These are phyloP conservation scores for Malus asiatica DNA, from an alignment of 306 rosid species.

Conservation along the genomic window DNA sequence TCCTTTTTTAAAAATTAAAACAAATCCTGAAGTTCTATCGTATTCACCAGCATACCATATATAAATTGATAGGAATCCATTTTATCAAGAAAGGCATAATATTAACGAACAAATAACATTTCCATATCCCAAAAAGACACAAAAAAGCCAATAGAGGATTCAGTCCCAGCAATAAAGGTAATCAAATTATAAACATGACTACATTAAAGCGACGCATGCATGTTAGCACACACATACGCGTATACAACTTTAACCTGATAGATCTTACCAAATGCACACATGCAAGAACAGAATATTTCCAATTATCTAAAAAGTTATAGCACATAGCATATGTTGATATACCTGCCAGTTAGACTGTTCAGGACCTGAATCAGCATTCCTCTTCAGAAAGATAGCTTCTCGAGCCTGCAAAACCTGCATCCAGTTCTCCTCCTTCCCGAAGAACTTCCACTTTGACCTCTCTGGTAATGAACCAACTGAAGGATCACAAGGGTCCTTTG, in stretches of 20 bases:
- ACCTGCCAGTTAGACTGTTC: slow-evolving; percentile 60
- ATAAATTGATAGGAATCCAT: neutral
- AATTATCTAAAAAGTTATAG: neutral
- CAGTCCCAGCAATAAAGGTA: neutral
- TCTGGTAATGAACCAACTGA: slow-evolving; percentile 47
- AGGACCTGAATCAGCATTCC: slow-evolving; percentile 24
- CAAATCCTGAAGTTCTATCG: neutral
- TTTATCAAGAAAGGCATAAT: neutral
- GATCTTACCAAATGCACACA: neutral
- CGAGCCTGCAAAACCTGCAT: slow-evolving; percentile 59
- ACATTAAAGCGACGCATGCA: neutral
- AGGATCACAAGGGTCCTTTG: slow-evolving; percentile 59
- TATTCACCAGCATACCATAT: neutral
- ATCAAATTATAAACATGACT: neutral
- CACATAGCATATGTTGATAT: neutral
- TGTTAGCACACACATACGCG: neutral
- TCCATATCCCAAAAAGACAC: neutral
- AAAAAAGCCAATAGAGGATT: neutral
- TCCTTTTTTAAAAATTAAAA: neutral
- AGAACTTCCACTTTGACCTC: slow-evolving; percentile 51
- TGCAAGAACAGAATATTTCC: neutral
- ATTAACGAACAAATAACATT: neutral
- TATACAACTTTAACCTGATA: neutral
- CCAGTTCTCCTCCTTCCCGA: slow-evolving; percentile 41
- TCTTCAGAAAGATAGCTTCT: slow-evolving; percentile 38